Base-by-base conservation (phyloP, 2,329 filamentous ascomycete species). In the Lasiodiplodia theobromae region DNA sequence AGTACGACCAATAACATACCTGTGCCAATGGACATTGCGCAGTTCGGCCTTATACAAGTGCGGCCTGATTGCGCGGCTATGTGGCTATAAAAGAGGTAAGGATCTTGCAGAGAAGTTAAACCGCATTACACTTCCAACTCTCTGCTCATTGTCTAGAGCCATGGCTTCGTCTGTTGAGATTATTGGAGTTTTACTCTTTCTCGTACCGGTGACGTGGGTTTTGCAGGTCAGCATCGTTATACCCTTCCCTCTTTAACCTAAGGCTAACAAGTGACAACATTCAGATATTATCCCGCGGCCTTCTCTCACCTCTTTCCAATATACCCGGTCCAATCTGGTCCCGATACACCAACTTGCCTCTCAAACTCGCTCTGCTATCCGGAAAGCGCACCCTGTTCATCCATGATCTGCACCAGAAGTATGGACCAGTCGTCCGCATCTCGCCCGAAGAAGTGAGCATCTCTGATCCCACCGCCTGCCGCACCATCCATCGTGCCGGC, bases 301-400 rank as follows among this genome's bases (percentile, higher is more conserved):
- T 53, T 14, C 31, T 31, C 51, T 53, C 51, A 4, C 51, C 51
- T 53, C 51, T 53, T 1, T 28, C 25, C 5, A 28, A 18, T 12
- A 53, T 77, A 1, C 76, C 76, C 0, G 76, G 76, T 4, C 76
- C 76, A 21, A 76, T 73, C 72, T 76, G 77, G 49, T 76, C 76
- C n/a, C 73, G 71, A 31, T 78, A 76, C 57, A 78, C 76, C 2
- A 74, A 77, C 57, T 71, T 76, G 25, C 72, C 73, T 23, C 72
- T 82, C 28, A 82, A 82, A 68, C 71, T 75, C 14, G 77, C 77
- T 7, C 75, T 80, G 12, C 69, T 82, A 8, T 72, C 73, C 8
- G 80, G 80, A 7, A 75, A 77, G 16, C 76, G 80, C 1, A 77
- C 79, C 52, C 76, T 79, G 62, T 80, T 79, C 70, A 78, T 82